These are phyloP conservation scores for Cryptosporidium tyzzeri DNA, from an alignment of 169 alveolate species.

Conservation along the genomic window DNA sequence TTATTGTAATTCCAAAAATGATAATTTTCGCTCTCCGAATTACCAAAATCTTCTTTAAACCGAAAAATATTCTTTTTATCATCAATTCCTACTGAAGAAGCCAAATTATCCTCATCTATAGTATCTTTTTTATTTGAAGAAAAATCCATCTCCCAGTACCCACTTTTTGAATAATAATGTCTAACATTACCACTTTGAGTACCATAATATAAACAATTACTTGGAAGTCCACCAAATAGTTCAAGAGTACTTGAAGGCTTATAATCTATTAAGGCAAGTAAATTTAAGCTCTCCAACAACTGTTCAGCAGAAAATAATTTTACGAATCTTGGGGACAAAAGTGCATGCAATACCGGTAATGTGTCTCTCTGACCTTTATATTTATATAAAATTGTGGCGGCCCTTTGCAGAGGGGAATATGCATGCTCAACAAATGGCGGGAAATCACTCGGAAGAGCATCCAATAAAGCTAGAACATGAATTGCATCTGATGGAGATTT, in stretches of 20 bases:
- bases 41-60: not conserved
- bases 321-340: slow-evolving; percentile 29
- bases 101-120: not conserved
- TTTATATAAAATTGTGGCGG: slow-evolving; percentile 33
- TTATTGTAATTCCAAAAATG: not conserved
- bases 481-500: slow-evolving; percentile 28
- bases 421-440: slow-evolving; percentile 47
- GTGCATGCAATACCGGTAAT: slow-evolving; percentile 33
- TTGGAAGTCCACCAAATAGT: slow-evolving; percentile 46
- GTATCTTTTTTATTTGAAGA: not conserved
- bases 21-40: not conserved
- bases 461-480: slow-evolving; percentile 34
- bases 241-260: slow-evolving; percentile 14
- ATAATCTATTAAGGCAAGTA: slow-evolving; percentile 44
- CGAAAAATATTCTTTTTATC: no score
- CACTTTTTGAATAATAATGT: not conserved
- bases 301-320: slow-evolving; percentile 37
- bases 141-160: slow-evolving; percentile 12
- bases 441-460: slow-evolving; percentile 55
- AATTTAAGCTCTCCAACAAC: slow-evolving; percentile 20
- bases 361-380: slow-evolving; percentile 50
- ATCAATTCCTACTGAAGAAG: not conserved
- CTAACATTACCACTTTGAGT: not conserved
- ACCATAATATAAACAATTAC: not conserved
- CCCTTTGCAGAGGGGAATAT: slow-evolving; percentile 64